Evolutionary conservation across 1,284 basidiomycete species (phyloP).

Genomic region (Vanrija sp.): DNA sequence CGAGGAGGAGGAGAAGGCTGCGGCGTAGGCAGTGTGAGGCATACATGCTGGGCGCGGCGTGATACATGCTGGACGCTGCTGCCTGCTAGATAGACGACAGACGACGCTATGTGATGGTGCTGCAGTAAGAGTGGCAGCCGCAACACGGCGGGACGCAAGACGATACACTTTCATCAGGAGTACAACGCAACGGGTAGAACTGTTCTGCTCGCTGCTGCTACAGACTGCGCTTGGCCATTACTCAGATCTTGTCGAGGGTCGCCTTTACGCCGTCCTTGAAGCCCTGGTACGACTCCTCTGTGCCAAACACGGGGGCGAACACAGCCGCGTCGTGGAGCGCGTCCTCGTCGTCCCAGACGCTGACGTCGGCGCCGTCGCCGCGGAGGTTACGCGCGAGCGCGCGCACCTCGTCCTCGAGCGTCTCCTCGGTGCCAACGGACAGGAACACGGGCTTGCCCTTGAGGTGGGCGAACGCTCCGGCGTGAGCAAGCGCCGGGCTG

Average conservation of each 20-base stretch:
- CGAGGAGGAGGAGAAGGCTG: background rate
- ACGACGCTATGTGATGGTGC: too few relatives aligned
- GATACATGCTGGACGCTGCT: background rate
- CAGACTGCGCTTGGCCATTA: too few relatives aligned
- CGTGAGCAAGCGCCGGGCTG: constrained; percentile 18
- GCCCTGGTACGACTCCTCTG: too few relatives aligned
- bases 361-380: constrained; percentile 29
- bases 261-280: too few relatives aligned
- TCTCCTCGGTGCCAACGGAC: constrained; percentile 34
- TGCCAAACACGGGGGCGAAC: too few relatives aligned
- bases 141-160: too few relatives aligned
- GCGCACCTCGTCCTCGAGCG: constrained; percentile 32
- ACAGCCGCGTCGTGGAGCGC: too few relatives aligned
- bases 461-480: constrained; percentile 20
- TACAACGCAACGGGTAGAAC: too few relatives aligned
- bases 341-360: background rate
- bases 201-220: too few relatives aligned
- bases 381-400: constrained; percentile 27
- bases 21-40: background rate
- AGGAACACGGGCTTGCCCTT: constrained; percentile 24
- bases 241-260: too few relatives aligned
- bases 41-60: background rate
- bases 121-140: too few relatives aligned
- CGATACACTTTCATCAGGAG: too few relatives aligned
- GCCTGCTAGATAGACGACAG: background rate